Evolutionary conservation across 202 grass and related monocot genomes (phyloP).

Genomic region (Zoysia matrella): DNA sequence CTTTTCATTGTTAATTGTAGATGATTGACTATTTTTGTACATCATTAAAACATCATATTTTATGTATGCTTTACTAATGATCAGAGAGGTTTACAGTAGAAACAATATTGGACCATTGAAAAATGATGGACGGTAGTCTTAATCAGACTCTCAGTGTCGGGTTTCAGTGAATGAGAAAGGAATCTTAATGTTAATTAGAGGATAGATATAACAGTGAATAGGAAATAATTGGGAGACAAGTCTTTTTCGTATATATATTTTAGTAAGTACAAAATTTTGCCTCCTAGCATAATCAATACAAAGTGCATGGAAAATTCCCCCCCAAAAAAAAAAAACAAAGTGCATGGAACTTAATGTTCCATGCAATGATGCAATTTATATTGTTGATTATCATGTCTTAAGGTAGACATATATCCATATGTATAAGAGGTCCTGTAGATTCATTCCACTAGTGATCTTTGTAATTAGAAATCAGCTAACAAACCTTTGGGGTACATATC

Average conservation of each 20-base stretch:
- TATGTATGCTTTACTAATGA: background rate
- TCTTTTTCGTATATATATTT: background rate
- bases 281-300: background rate
- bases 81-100: background rate
- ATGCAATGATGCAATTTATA: background rate
- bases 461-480: background rate
- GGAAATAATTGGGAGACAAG: background rate
- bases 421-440: no score
- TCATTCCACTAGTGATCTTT: background rate
- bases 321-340: background rate
- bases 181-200: background rate
- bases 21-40: background rate
- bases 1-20: conserved; percentile 17
- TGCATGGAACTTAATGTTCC: background rate
- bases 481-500: background rate
- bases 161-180: background rate
- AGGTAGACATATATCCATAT: background rate
- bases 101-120: background rate
- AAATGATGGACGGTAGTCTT: background rate
- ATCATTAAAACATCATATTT: background rate
- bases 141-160: background rate
- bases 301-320: background rate
- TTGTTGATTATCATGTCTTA: background rate
- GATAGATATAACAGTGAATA: background rate
- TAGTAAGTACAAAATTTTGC: background rate